phyloP scores from a whole-genome alignment of 768 basidiomycete genomes.

The Neoboletus subvelutipes region DNA sequence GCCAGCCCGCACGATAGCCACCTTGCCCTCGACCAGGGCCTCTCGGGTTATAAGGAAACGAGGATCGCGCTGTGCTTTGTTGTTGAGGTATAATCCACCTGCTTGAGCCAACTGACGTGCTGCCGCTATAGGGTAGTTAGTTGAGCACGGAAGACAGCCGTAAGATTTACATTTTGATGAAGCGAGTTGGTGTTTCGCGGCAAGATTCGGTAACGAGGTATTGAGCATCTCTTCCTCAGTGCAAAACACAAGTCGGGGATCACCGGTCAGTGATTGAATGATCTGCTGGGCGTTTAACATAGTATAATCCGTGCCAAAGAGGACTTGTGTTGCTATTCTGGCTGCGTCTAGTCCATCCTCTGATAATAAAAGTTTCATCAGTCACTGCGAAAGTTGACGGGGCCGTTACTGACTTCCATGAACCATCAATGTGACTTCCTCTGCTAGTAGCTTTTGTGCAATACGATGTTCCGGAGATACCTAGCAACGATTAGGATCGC shows the following conservation, averaged over 20 bases:
- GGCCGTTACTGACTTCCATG: slow-evolving; percentile 47
- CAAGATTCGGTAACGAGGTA: slow-evolving; percentile 59
- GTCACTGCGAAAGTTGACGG: background rate
- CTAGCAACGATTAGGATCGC: slow-evolving; percentile 13
- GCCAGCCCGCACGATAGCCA: slow-evolving; percentile 71
- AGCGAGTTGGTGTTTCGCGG: slow-evolving; percentile 54
- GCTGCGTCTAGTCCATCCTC: slow-evolving; percentile 43
- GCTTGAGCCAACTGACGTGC: slow-evolving; percentile 60
- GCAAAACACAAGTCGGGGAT: slow-evolving; percentile 61
- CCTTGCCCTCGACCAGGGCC: slow-evolving; percentile 57
- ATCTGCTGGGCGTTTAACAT: slow-evolving; percentile 56
- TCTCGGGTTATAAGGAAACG: slow-evolving; percentile 39
- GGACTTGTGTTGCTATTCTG: slow-evolving; percentile 42
- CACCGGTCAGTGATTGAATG: slow-evolving; percentile 57
- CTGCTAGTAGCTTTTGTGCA: slow-evolving; percentile 53
- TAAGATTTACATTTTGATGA: slow-evolving; percentile 59
- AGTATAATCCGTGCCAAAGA: slow-evolving; percentile 41
- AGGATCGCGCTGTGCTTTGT: slow-evolving; percentile 50
- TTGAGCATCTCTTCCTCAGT: slow-evolving; percentile 51
- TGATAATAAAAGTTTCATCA: slow-evolving; percentile 18
- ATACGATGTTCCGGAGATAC: slow-evolving; percentile 37
- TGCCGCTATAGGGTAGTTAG: slow-evolving; percentile 47
- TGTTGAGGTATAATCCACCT: slow-evolving; percentile 76
- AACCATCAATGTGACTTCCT: slow-evolving; percentile 59
- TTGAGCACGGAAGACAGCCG: background rate